A percentile compares a stretch with the other conserved stretches of the same genome.
Conservation (phyloP, 192 early-diverging fungal species). For the Cetraspora pellucida region DNA sequence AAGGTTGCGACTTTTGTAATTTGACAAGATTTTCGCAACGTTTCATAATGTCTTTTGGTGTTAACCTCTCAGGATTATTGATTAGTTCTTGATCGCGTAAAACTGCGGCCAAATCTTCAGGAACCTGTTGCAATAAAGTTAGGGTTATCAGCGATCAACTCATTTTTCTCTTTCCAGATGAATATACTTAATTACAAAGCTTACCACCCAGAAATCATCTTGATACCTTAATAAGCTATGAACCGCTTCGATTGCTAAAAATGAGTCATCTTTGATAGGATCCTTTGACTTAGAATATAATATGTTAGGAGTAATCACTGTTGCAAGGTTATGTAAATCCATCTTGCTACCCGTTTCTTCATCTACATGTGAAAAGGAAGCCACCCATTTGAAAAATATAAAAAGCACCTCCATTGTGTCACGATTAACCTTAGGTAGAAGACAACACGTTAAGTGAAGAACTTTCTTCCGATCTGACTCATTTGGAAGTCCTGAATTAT, state of each 20-base stretch:
- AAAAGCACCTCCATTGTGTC: slow-evolving; percentile 92
- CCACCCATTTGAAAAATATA: slow-evolving; percentile 86
- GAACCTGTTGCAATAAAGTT: slow-evolving; percentile 42
- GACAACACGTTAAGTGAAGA: slow-evolving; percentile 78
- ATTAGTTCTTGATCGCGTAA: slow-evolving; percentile 51
- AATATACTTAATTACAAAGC: slow-evolving; percentile 1
- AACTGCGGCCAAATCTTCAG: slow-evolving; percentile 57
- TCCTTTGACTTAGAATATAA: slow-evolving; percentile 85
- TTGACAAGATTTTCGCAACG: slow-evolving; percentile 47
- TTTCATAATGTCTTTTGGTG: slow-evolving; percentile 57
- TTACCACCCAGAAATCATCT: slow-evolving; percentile 68
- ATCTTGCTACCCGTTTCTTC: slow-evolving; percentile 86
- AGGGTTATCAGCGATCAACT: not conserved
- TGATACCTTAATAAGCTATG: slow-evolving; percentile 67
- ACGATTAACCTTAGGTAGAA: slow-evolving; percentile 89
- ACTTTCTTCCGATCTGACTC: slow-evolving; percentile 60
- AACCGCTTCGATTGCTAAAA: slow-evolving; percentile 69
- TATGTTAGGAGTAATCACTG: slow-evolving; percentile 93
- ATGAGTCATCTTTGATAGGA: slow-evolving; percentile 73
- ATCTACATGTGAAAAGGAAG: slow-evolving; percentile 69
- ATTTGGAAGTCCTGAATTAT: slow-evolving; percentile 51
- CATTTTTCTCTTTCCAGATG: not conserved
- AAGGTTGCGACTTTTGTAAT: too few species aligned
- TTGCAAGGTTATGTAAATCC: slow-evolving; percentile 90
- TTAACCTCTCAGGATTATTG: slow-evolving; percentile 51